Evolutionary conservation across 2,329 filamentous ascomycete species (phyloP).

Genomic region (Ascochyta lentis): DNA sequence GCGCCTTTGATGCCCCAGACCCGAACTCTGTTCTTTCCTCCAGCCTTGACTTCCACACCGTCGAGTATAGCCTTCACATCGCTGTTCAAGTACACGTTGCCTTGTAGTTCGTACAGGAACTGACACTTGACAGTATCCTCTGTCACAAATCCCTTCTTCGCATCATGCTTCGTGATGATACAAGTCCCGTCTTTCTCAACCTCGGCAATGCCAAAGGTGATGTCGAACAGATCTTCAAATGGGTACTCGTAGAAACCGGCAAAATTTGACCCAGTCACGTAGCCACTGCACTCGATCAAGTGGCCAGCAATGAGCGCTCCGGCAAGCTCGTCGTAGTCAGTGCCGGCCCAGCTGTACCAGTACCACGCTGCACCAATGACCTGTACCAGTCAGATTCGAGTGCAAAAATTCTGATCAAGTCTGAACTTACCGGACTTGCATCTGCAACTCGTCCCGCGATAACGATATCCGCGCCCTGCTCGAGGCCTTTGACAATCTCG

Average conservation of each 20-base stretch:
- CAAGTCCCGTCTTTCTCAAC: conserved; percentile 55
- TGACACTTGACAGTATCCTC: conserved; percentile 49
- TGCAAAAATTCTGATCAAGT: background rate
- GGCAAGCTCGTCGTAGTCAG: conserved; percentile 58
- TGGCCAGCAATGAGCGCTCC: conserved; percentile 53
- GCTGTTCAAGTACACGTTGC: conserved; percentile 54
- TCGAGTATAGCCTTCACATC: conserved; percentile 54
- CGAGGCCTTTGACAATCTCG: conserved; percentile 40
- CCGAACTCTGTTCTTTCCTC: conserved; percentile 47
- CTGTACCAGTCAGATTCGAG: conserved; percentile 14
- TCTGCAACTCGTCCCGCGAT: conserved; percentile 45
- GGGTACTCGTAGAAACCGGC: conserved; percentile 58
- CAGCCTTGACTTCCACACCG: conserved; percentile 41
- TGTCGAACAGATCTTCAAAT: conserved; percentile 52
- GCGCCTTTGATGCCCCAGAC: conserved; percentile 49
- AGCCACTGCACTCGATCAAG: conserved; percentile 55
- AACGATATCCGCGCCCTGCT: conserved; percentile 45
- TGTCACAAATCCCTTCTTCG: conserved; percentile 48
- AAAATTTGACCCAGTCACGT: conserved; percentile 63
- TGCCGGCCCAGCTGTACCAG: conserved; percentile 61
- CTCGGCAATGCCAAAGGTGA: conserved; percentile 59
- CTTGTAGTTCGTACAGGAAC: conserved; percentile 57
- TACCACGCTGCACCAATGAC: conserved; percentile 64
- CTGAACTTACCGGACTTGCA: conserved; percentile 37
- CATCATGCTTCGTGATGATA: conserved; percentile 58